phyloP scores from a whole-genome alignment of 2,329 filamentous ascomycete genomes.

The Sporothrix mexicana region DNA sequence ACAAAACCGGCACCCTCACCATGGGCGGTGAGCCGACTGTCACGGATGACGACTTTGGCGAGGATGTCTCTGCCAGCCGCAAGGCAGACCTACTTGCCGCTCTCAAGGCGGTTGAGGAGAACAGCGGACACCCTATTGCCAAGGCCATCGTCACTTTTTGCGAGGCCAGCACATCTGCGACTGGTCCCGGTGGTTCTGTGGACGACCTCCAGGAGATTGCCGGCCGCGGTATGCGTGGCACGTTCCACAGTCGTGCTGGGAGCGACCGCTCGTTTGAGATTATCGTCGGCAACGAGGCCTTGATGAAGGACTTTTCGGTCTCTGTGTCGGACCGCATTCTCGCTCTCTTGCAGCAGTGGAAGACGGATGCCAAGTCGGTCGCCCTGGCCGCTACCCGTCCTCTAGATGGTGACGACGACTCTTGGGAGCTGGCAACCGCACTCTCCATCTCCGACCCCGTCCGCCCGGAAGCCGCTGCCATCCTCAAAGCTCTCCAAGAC shows the following conservation, averaged over 20 bases:
- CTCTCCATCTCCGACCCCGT: conserved; percentile 84
- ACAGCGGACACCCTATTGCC: conserved; percentile 76
- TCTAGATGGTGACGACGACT: neutral
- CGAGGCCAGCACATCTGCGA: conserved; percentile 37
- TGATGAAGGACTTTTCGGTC: conserved; percentile 63
- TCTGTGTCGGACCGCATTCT: conserved; percentile 46
- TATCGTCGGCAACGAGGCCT: conserved; percentile 73
- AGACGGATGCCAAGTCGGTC: conserved; percentile 67
- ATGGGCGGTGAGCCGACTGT: conserved; percentile 73
- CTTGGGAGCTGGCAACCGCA: conserved; percentile 63
- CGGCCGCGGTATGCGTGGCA: conserved; percentile 72
- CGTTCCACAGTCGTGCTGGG: conserved; percentile 44
- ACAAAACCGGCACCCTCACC: conserved; percentile 87
- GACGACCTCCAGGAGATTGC: conserved; percentile 67
- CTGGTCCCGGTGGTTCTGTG: conserved; percentile 42
- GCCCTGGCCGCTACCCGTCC: conserved; percentile 60
- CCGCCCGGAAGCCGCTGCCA: conserved; percentile 70
- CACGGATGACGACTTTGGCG: conserved; percentile 47
- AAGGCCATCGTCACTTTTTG: conserved; percentile 72
- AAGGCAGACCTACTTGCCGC: conserved; percentile 54
- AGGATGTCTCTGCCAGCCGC: neutral
- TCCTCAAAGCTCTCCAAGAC: conserved; percentile 68
- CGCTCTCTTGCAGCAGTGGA: conserved; percentile 60
- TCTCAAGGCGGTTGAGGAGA: conserved; percentile 68
- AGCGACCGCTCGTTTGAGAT: conserved; percentile 52